Percentiles rank a stretch among this genome's conserved stretches.
These are phyloP conservation scores for Lodderomyces oxycetoniae DNA, from an alignment of 1,139 yeast species.

Conservation along the genomic window DNA sequence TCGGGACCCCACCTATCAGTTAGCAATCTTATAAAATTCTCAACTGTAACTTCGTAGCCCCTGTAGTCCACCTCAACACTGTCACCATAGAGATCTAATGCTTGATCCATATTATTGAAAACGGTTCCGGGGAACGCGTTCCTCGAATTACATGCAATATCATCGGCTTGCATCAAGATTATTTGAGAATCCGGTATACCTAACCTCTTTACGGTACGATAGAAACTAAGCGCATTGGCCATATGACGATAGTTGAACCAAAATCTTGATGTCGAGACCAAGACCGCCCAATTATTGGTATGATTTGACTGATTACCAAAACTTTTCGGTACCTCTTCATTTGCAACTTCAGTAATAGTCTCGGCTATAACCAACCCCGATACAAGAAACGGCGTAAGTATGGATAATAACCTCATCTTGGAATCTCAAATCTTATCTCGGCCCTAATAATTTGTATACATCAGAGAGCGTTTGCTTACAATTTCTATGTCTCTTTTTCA, in stretches of 20 bases:
- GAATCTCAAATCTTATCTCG: too few species aligned
- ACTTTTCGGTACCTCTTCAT: neutral
- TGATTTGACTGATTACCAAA: slow-evolving; percentile 37
- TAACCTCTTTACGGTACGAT: slow-evolving; percentile 88
- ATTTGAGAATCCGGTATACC: slow-evolving; percentile 98
- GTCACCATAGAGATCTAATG: slow-evolving; percentile 91
- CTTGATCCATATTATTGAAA: slow-evolving; percentile 89
- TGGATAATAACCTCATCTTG: too few species aligned
- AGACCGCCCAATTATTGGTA: slow-evolving; percentile 90
- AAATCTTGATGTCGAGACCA: slow-evolving; percentile 91
- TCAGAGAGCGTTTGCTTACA: too few species aligned
- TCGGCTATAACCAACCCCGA: too few species aligned
- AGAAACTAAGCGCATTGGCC: slow-evolving; percentile 93
- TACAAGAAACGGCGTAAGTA: too few species aligned
- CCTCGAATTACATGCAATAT: slow-evolving; percentile 93
- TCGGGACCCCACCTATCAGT: slow-evolving; percentile 95
- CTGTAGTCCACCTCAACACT: slow-evolving; percentile 93
- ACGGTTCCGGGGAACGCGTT: slow-evolving; percentile 96
- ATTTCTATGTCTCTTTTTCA: too few species aligned
- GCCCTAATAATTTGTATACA: too few species aligned
- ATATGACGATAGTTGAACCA: slow-evolving; percentile 98
- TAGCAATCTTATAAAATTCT: slow-evolving; percentile 79
- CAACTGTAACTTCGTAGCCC: slow-evolving; percentile 97
- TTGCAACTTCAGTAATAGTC: too few species aligned
- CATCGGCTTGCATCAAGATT: slow-evolving; percentile 92